Evolutionary conservation across 2,329 filamentous ascomycete genomes (phyloP).

Genomic region (Huntiella savannae): DNA sequence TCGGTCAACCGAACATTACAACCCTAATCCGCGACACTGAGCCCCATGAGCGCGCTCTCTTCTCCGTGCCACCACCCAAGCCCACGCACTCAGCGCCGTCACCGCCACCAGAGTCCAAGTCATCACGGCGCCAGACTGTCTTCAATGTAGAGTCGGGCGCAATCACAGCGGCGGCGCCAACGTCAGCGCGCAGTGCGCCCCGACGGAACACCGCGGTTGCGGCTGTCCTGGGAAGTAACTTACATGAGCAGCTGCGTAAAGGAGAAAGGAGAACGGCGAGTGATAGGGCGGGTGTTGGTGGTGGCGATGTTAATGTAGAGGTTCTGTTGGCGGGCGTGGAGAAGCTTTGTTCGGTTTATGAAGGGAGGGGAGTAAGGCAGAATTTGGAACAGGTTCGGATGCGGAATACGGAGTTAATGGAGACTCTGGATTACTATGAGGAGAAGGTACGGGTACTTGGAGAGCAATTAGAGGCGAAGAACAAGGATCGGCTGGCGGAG

Average conservation of each 20-base stretch:
- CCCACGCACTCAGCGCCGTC: slow-evolving; percentile 27
- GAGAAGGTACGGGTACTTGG: slow-evolving; percentile 58
- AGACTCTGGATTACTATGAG: slow-evolving; percentile 67
- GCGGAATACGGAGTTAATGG: slow-evolving; percentile 49
- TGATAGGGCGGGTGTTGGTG: slow-evolving; percentile 16
- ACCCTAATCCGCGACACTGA: slow-evolving; percentile 89
- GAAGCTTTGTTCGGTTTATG: slow-evolving; percentile 77
- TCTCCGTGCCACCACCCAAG: slow-evolving; percentile 54
- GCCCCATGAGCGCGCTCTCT: slow-evolving; percentile 80
- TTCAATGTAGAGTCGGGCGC: slow-evolving; percentile 47
- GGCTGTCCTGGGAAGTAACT: slow-evolving; percentile 68
- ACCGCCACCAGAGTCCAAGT: slow-evolving; percentile 19
- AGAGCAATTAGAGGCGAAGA: slow-evolving; percentile 53
- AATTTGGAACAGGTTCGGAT: slow-evolving; percentile 54
- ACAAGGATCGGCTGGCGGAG: slow-evolving; percentile 39
- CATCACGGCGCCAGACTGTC: slow-evolving; percentile 35
- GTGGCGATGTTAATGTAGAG: slow-evolving; percentile 69
- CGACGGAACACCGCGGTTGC: slow-evolving; percentile 69
- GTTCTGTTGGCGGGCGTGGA: slow-evolving; percentile 70
- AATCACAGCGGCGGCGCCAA: slow-evolving; percentile 34
- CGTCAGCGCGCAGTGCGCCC: slow-evolving; percentile 29
- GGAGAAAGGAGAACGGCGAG: slow-evolving; percentile 23
- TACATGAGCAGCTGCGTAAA: slow-evolving; percentile 59
- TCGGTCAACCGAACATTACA: slow-evolving; percentile 80
- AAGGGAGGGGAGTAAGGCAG: slow-evolving; percentile 59